These are phyloP conservation scores for Miamiensis avidus DNA, from an alignment of 169 alveolate genomes.

Conservation along the genomic window DNA sequence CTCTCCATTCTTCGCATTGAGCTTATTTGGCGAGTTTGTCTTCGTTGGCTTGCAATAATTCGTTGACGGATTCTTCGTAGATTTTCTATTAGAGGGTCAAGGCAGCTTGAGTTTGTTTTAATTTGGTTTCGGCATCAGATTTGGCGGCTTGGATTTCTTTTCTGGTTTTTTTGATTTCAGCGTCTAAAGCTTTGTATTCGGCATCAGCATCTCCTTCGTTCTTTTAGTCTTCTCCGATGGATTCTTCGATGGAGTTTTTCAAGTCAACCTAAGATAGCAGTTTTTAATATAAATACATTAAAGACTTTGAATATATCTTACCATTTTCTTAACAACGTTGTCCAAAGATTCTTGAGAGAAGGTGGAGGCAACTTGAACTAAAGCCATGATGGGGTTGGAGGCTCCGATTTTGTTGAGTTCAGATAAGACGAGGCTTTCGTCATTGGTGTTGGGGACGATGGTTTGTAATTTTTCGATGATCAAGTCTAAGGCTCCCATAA, in stretches of 20 bases:
- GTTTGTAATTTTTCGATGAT: conserved; percentile 29
- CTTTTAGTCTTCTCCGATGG: neutral
- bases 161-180: neutral
- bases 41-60: neutral
- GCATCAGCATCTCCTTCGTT: neutral
- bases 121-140: too few species aligned
- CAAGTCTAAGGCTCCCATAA: conserved; percentile 38
- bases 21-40: neutral
- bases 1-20: neutral
- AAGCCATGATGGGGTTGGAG: conserved; percentile 35
- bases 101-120: too few species aligned
- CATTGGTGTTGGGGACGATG: conserved; percentile 40
- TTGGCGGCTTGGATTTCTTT: neutral
- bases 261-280: too few species aligned
- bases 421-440: conserved; percentile 42
- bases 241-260: neutral
- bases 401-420: conserved; percentile 38
- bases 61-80: too few species aligned
- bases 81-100: too few species aligned
- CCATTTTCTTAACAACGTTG: conserved; percentile 3
- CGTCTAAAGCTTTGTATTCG: neutral
- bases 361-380: conserved; percentile 44
- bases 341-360: conserved; percentile 24
- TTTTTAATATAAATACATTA: too few species aligned
- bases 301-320: too few species aligned